Conservation (phyloP, 2,329 filamentous ascomycete species). For the Trichoderma simmonsii region DNA sequence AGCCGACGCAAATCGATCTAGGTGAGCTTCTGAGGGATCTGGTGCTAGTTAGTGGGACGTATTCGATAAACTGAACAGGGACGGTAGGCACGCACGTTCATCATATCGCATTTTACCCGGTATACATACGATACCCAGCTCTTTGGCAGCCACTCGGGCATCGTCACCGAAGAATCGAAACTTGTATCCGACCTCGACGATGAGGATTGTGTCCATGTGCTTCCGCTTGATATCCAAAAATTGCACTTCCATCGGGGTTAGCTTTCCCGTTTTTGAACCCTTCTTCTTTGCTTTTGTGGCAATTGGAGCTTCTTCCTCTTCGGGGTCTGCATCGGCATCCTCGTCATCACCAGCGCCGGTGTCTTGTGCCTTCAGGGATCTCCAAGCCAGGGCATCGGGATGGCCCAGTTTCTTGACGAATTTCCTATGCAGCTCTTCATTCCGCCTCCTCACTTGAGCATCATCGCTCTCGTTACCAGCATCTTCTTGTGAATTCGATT, state of each 20-base stretch:
- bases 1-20: conserved; percentile 88
- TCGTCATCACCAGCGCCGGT: conserved; percentile 54
- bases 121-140: conserved; percentile 92
- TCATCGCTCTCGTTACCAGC: conserved; percentile 48
- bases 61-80: background rate
- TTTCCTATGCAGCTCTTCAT: conserved; percentile 71
- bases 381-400: conserved; percentile 73
- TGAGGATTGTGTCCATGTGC: conserved; percentile 82
- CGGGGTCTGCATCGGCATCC: conserved; percentile 56
- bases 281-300: conserved; percentile 61
- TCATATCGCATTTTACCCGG: conserved; percentile 93
- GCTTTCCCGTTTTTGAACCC: conserved; percentile 65
- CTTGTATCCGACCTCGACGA: conserved; percentile 97
- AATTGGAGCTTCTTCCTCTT: conserved; percentile 48
- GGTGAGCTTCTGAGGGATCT: conserved; percentile 86
- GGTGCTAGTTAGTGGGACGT: background rate
- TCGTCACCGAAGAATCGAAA: conserved; percentile 97
- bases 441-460: conserved; percentile 51
- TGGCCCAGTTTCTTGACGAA: conserved; percentile 90
- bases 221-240: conserved; percentile 91
- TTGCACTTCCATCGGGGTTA: conserved; percentile 93
- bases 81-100: conserved; percentile 57
- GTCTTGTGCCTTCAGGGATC: conserved; percentile 56
- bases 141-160: conserved; percentile 82
- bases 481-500: conserved; percentile 38